These are phyloP conservation scores for Stephanodiscus minutulus DNA, from an alignment of 108 stramenopile genomes.

Conservation along the genomic window DNA sequence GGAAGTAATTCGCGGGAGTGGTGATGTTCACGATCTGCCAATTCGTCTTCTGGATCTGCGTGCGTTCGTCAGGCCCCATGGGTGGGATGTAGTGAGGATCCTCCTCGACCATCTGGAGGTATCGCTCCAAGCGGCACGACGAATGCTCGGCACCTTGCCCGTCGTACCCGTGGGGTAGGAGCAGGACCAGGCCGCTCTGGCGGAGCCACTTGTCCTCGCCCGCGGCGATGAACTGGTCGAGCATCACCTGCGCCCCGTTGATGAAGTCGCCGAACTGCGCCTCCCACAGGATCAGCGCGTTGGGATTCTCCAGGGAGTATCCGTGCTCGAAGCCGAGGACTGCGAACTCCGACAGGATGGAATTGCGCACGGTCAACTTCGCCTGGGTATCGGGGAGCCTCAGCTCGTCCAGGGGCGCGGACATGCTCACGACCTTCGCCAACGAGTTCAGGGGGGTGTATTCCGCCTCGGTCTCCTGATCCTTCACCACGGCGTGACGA, in stretches of 20 bases:
- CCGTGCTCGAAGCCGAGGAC: constrained; percentile 99
- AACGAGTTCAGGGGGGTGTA: constrained; percentile 93
- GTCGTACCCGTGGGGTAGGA: constrained; percentile 98
- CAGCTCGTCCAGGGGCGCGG: constrained; percentile 81
- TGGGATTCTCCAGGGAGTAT: constrained; percentile 96
- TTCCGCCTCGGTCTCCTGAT: constrained; percentile 91
- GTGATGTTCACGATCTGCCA: constrained; percentile 98
- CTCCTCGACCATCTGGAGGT: constrained; percentile 96
- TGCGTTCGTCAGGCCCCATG: constrained; percentile 86
- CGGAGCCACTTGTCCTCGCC: constrained; percentile 99
- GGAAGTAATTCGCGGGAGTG: constrained; percentile 99
- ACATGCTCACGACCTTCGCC: constrained; percentile 78
- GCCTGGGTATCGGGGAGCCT: constrained; percentile 86
- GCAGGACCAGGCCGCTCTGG: constrained; percentile 93
- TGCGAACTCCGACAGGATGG: constrained; percentile 95
- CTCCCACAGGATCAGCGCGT: constrained; percentile 96
- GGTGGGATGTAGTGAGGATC: constrained; percentile 94
- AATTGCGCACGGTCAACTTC: constrained; percentile 91
- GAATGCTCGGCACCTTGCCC: constrained; percentile 99
- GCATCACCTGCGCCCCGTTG: constrained; percentile 98
- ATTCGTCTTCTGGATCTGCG: constrained; percentile 95
- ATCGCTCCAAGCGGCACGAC: constrained; percentile 97
- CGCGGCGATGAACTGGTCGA: constrained; percentile 97
- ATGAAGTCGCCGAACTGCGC: constrained; percentile 99
- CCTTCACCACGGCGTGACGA: constrained; percentile 97